Base-by-base conservation (phyloP, 2,329 filamentous ascomycete genomes). In the Trichoderma gracile region DNA sequence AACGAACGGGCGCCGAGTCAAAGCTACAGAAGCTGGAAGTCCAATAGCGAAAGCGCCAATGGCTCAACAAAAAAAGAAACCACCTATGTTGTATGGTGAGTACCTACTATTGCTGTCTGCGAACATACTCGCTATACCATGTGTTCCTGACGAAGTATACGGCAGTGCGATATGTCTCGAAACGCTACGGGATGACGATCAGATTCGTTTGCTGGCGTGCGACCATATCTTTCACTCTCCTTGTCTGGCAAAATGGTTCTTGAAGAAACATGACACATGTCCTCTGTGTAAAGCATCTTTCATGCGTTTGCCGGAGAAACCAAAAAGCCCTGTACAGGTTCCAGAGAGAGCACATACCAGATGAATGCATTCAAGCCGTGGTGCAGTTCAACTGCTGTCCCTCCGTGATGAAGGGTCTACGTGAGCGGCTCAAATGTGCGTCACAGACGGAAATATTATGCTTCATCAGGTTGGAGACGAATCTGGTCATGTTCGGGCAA, bases 111-210 rank as follows among this genome's bases (percentile, higher is more conserved):
- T 15, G 19, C 4, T 15, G 5, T 17, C 21, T 21, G 30, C 10
- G 30, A 10, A 33, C 3, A 33, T 33, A 10, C 2, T 10, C 10
- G 1, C 27, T 15, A 19, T 43, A 3, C 2, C n/a, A 8, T 19
- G 30, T n/a, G 12, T 7, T 15, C 8, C 50, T 59, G 42, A 65
- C 19, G 30, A 10, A 33, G 12, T 10, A 33, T 3, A 33, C 30
- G 38, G 12, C 8, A 69, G 68, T 45, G 67, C 62, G 23, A 68
- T 70, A 50, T 70, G 68, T 25, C 59, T 70, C 5, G 68, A 70
- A 19, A 46, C 53, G 3, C 33, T 70, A 27, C 54, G 66, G 19
- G 59, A 65, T 17, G 53, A 61, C 2, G 67, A 70, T 47, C 17
- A 52, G 15, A 58, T 70, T 17, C 67, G 68, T 6, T 30, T 55